These are phyloP conservation scores for Aspergillus amoenus DNA, from an alignment of 2,329 filamentous ascomycete genomes.

Conservation along the genomic window DNA sequence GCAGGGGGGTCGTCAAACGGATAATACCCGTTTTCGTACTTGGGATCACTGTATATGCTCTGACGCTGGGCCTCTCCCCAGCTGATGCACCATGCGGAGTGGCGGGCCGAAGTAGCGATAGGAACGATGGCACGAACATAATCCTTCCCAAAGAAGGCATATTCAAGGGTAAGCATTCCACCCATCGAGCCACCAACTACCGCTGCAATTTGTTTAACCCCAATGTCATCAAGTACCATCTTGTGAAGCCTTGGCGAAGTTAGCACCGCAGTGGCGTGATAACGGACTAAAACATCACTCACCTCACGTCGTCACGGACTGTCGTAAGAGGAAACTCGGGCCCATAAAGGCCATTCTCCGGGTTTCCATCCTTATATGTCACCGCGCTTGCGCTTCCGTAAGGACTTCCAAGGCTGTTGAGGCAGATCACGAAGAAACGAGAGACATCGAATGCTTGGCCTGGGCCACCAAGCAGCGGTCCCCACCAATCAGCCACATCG, in stretches of 20 bases:
- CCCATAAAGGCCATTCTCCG: conserved; percentile 74
- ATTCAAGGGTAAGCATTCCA: conserved; percentile 58
- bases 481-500: conserved; percentile 59
- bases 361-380: conserved; percentile 81
- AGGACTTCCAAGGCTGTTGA: conserved; percentile 56
- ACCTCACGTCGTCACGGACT: conserved; percentile 93
- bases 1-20: conserved; percentile 79
- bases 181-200: conserved; percentile 61
- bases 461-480: conserved; percentile 51
- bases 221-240: conserved; percentile 54
- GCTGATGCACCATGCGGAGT: conserved; percentile 60
- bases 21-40: conserved; percentile 98
- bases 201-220: conserved; percentile 54
- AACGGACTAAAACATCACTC: conserved; percentile 35
- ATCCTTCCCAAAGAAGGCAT: conserved; percentile 69
- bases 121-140: conserved; percentile 56
- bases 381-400: conserved; percentile 57
- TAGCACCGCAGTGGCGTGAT: background rate
- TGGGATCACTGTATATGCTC: conserved; percentile 92
- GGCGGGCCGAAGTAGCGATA: conserved; percentile 56
- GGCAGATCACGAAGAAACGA: conserved; percentile 55
- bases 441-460: conserved; percentile 56
- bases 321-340: conserved; percentile 96
- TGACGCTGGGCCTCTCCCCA: conserved; percentile 60
- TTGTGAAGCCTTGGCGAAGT: conserved; percentile 49